Evolutionary conservation across 1,139 yeast species (phyloP).

Genomic region (Suhomyces ambrosiae): DNA sequence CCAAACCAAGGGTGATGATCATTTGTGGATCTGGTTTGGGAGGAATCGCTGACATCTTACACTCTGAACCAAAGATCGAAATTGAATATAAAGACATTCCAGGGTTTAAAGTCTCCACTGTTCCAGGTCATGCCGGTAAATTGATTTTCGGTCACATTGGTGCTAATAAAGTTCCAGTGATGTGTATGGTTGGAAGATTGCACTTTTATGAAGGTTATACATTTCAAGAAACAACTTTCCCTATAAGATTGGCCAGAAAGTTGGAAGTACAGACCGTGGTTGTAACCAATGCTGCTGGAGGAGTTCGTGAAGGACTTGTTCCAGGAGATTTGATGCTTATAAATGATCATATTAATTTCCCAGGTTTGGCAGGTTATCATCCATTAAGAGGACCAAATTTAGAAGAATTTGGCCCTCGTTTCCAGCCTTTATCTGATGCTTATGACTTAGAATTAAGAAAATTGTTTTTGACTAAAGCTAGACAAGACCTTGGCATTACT

Average conservation of each 20-base stretch:
- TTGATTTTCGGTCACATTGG: constrained; percentile 81
- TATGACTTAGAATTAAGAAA: constrained; percentile 74
- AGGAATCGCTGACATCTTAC: constrained; percentile 66
- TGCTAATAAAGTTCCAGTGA: constrained; percentile 67
- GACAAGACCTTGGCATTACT: constrained; percentile 48
- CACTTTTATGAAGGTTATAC: constrained; percentile 92
- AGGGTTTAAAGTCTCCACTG: constrained; percentile 79
- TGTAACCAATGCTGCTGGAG: constrained; percentile 96
- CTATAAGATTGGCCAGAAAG: constrained; percentile 71
- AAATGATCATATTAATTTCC: constrained; percentile 84
- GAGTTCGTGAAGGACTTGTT: constrained; percentile 61
- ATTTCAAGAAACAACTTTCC: constrained; percentile 80
- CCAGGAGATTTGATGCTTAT: constrained; percentile 93
- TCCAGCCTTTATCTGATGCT: constrained; percentile 86
- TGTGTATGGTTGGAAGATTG: constrained; percentile 91
- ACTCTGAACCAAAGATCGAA: constrained; percentile 43
- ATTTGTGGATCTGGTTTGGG: constrained; percentile 96
- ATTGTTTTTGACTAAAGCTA: constrained; percentile 55
- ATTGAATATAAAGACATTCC: constrained; percentile 74
- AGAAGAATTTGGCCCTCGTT: constrained; percentile 79
- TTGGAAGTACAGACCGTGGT: constrained; percentile 64
- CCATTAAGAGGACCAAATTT: constrained; percentile 89
- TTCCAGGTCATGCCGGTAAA: constrained; percentile 87
- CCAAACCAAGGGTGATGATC: constrained; percentile 64
- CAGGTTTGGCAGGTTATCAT: constrained; percentile 87